Conservation (phyloP, 2,329 filamentous ascomycete genomes). For the Exophiala calicioides region DNA sequence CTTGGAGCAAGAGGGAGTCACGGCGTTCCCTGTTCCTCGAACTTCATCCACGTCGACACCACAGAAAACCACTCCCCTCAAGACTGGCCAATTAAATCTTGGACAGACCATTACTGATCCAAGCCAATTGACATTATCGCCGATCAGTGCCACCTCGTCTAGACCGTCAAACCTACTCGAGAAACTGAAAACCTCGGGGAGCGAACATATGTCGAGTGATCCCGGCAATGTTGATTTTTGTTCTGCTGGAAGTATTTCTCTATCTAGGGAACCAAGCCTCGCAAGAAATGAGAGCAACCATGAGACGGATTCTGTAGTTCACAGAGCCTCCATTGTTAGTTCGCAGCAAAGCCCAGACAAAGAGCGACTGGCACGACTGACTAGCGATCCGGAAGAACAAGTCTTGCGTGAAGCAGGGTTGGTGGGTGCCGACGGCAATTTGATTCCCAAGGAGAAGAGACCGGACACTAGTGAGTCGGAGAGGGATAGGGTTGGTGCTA, state of each 20-base stretch:
- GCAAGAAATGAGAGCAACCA: slow-evolving; percentile 28
- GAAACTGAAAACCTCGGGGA: slow-evolving; percentile 19
- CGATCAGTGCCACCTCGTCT: slow-evolving; percentile 24
- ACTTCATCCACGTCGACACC: slow-evolving; percentile 24
- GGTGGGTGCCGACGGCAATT: slow-evolving; percentile 49
- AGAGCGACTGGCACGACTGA: slow-evolving; percentile 28
- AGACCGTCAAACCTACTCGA: slow-evolving; percentile 20
- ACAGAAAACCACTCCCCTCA: slow-evolving; percentile 28
- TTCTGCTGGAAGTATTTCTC: slow-evolving; percentile 10
- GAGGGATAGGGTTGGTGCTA: slow-evolving; percentile 42
- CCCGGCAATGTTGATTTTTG: slow-evolving; percentile 12
- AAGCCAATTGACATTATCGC: slow-evolving; percentile 24
- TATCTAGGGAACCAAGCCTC: slow-evolving; percentile 15
- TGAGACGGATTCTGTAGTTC: slow-evolving; percentile 34
- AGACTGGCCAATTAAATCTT: slow-evolving; percentile 14
- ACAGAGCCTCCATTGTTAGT: slow-evolving; percentile 43
- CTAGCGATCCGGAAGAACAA: slow-evolving; percentile 62
- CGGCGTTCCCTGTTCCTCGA: slow-evolving; percentile 31
- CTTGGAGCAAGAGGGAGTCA: slow-evolving; percentile 69
- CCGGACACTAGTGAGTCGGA: slow-evolving; percentile 47
- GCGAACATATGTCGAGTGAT: slow-evolving; percentile 10
- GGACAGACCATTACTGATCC: slow-evolving; percentile 25
- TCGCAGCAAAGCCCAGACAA: slow-evolving; percentile 39
- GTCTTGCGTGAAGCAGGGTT: slow-evolving; percentile 69
- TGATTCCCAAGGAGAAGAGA: slow-evolving; percentile 41